Base-by-base conservation (phyloP, 2,329 filamentous ascomycete species). In the Bipolaris sorokiniana region DNA sequence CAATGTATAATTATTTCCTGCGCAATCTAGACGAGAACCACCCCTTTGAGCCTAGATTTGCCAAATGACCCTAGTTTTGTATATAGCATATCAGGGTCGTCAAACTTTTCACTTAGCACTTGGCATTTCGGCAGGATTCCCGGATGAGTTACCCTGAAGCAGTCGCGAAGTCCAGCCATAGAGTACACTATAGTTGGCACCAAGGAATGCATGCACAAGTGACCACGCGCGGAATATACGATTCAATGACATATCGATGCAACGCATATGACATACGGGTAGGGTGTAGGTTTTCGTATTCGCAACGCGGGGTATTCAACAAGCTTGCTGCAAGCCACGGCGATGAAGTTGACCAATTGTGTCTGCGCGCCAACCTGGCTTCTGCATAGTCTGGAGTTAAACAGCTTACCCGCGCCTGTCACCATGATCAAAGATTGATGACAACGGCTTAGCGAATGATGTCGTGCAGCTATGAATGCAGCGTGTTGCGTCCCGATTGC, bases 281-380 rank as follows among this genome's bases (percentile, higher is more conserved):
- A 20, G 45, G 45, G 45, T 34, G 36, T 15, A 37, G 13, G 20
- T 23, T 20, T 20, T 37, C 31, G 18, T 22, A 33, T 37, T 34
- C 33, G 31, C 13, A 26, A 15, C 31, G 45, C 31, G 45, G 31
- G 45, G 45, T 48, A 48, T 48, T 13, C 31, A 20, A 22, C 28
- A 26, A 46, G 16, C 45, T 15, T n/a, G 40, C 40, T 48, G 45
- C 45, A 48, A 48, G 45, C 45, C 45, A 48, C 45, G 5, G 16
- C 33, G 20, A 18, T 3, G 18, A 11, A 9, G 9, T 47, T 36
- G 44, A 47, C 44, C 44, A 47, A 47, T 47, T 28, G 18, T 5
- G 16, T 22, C 11, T 23, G 18, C 11, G 31, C 44, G 18, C 28
- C n/a, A 48, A 36, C 5, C 16, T 3, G 42, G 31, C 16, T 48